Evolutionary conservation across 2,329 filamentous ascomycete species (phyloP).

Genomic region (Aspergillus floridensis): DNA sequence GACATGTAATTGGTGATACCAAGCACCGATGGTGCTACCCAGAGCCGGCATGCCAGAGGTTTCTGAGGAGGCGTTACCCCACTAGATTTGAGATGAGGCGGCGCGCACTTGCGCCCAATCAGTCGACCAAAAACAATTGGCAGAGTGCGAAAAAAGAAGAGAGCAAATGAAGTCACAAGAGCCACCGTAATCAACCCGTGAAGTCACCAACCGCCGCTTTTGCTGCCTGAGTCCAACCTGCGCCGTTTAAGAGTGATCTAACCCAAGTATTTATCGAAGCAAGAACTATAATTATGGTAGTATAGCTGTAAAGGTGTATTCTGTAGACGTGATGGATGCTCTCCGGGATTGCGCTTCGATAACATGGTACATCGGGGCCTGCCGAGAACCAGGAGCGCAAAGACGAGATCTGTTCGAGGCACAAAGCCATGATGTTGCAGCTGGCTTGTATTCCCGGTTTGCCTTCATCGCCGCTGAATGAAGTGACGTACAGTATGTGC

Average conservation of each 20-base stretch:
- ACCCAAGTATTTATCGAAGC: constrained; percentile 28
- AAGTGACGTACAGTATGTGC: background rate
- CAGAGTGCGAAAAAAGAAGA: constrained; percentile 11
- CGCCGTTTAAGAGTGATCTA: constrained; percentile 33
- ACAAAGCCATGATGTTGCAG: background rate
- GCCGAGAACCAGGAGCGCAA: constrained; percentile 5
- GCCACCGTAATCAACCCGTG: constrained; percentile 20
- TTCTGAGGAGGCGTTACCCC: background rate
- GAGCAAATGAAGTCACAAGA: constrained; percentile 9
- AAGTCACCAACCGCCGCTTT: constrained; percentile 28
- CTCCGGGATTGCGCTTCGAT: background rate
- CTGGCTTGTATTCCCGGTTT: background rate
- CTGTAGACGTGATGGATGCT: background rate
- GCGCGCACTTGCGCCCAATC: background rate
- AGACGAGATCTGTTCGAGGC: background rate
- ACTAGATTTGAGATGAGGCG: background rate
- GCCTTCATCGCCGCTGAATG: background rate
- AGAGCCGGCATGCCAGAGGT: background rate
- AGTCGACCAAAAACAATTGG: constrained; percentile 6
- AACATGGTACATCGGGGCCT: constrained; percentile 5
- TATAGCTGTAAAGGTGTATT: constrained; percentile 1
- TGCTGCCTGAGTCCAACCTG: constrained; percentile 24
- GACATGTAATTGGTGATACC: background rate
- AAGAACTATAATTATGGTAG: constrained; percentile 18
- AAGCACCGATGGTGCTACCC: background rate